Conservation (phyloP, 495 filamentous ascomycete species). For the Aspergillus ostianus region DNA sequence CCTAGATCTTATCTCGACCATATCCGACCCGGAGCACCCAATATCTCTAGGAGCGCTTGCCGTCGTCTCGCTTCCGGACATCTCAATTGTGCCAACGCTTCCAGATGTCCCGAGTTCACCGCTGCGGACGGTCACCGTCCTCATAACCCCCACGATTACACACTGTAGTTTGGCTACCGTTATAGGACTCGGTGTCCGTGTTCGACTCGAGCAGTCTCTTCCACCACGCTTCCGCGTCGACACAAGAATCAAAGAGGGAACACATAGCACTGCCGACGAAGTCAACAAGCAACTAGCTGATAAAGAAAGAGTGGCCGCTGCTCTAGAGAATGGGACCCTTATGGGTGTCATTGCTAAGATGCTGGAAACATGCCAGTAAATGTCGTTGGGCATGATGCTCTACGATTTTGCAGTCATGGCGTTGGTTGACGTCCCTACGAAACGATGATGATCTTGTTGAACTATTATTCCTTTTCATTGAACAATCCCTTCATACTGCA, state of each 20-base stretch:
- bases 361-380: conserved; percentile 73
- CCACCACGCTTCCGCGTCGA: conserved; percentile 92
- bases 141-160: conserved; percentile 95
- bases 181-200: conserved; percentile 90
- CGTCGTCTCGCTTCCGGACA: conserved; percentile 91
- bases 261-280: conserved; percentile 90
- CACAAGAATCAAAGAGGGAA: conserved; percentile 91
- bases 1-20: conserved; percentile 87
- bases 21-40: conserved; percentile 95
- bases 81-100: conserved; percentile 67
- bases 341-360: conserved; percentile 88
- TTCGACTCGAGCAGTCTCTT: conserved; percentile 83
- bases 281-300: conserved; percentile 95
- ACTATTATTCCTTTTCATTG: background rate
- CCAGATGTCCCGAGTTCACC: conserved; percentile 44
- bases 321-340: conserved; percentile 88
- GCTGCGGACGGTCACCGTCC: conserved; percentile 50
- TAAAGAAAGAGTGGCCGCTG: conserved; percentile 94
- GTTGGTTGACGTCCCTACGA: background rate
- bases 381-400: background rate
- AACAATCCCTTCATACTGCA: background rate
- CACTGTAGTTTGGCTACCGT: conserved; percentile 96
- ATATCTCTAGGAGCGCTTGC: conserved; percentile 88
- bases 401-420: background rate
- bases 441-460: background rate